Evolutionary conservation across 2,329 filamentous ascomycete species (phyloP), one percentile per base, ranked within the genome.

Genomic region (Alternaria gansuensis): DNA sequence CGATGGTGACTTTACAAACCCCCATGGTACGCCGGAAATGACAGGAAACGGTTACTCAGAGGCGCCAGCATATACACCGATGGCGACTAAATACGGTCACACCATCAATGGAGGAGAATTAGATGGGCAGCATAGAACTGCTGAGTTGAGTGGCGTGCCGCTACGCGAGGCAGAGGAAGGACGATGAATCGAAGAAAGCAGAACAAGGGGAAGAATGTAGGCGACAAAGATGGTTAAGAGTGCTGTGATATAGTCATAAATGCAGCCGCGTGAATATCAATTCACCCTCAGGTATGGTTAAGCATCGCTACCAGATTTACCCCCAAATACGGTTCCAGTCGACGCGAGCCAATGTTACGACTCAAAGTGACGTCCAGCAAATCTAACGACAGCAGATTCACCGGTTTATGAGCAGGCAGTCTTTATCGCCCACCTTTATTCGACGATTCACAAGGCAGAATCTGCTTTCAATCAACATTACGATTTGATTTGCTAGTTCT

Each of bases 61-160:
- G 13, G 51, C 51, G 40, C 13, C 41, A 2, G n/a, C 40, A n/a
- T 54, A 54, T 39, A 13, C n/a, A 21, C 14, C 41, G 1, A 23
- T 29, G 23, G 51, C 51, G 40, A 45, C 24, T 3, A 54, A 54
- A 23, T 17, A 54, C 17, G 11, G 31, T 14, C 40, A 54, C 13
- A 23, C 40, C 11, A 46, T 54, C 26, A 29, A 54, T 2, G 51
- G 40, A 14, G 51, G 51, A 7, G 51, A 54, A 26, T 31, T 54
- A 2, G 51, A 54, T 17, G 51, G 39, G 40, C 51, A 39, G 40
- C 29, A 36, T 11, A 21, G 13, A 26, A 28, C 31, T 10, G 51
- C 40, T 1, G 51, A 54, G 24, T 26, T 46, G 24, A 24, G 40
- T 31, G 31, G 40, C 29, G 26, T 21, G 24, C 3, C 9, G 14